A percentile compares a stretch with the other conserved stretches of the same genome.
Conservation (phyloP, 2,329 filamentous ascomycete genomes). For the Sphaerulina vaccinii region DNA sequence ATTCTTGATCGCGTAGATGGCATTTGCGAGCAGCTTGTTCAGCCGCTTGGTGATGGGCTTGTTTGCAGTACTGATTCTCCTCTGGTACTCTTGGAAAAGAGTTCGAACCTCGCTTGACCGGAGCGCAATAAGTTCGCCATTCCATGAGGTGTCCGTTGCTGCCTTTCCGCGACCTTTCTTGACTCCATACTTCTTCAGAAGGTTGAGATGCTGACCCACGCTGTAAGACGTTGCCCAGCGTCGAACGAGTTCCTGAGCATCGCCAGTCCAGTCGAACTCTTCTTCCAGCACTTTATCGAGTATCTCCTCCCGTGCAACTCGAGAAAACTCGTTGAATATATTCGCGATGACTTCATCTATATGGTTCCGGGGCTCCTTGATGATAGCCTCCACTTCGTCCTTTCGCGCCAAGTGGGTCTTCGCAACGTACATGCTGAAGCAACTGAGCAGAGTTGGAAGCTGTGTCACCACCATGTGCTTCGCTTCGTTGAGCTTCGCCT, state of each 20-base stretch:
- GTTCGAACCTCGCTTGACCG: background rate
- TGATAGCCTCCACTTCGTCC: slow-evolving; percentile 8
- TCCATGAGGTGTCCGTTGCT: background rate
- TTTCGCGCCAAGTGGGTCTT: slow-evolving; percentile 14
- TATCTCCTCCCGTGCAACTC: background rate
- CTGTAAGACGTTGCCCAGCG: background rate
- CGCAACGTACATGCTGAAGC: slow-evolving; percentile 11
- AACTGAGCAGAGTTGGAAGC: slow-evolving; percentile 11
- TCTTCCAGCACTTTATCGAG: no score
- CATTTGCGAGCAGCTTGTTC: background rate
- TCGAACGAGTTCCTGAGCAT: background rate
- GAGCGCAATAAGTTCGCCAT: background rate
- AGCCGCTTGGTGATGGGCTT: background rate
- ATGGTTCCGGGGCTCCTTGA: background rate
- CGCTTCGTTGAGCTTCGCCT: slow-evolving; percentile 20
- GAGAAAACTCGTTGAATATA: background rate
- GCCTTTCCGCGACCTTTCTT: background rate
- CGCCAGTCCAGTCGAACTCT: background rate
- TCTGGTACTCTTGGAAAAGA: background rate
- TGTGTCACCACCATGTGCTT: slow-evolving; percentile 2
- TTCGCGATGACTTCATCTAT: background rate
- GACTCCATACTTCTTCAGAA: background rate
- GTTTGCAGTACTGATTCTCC: no score
- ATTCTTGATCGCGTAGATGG: background rate
- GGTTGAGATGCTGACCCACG: background rate